These are phyloP conservation scores for Porcisia hertigi DNA, from an alignment of 208 protist species.

Conservation along the genomic window DNA sequence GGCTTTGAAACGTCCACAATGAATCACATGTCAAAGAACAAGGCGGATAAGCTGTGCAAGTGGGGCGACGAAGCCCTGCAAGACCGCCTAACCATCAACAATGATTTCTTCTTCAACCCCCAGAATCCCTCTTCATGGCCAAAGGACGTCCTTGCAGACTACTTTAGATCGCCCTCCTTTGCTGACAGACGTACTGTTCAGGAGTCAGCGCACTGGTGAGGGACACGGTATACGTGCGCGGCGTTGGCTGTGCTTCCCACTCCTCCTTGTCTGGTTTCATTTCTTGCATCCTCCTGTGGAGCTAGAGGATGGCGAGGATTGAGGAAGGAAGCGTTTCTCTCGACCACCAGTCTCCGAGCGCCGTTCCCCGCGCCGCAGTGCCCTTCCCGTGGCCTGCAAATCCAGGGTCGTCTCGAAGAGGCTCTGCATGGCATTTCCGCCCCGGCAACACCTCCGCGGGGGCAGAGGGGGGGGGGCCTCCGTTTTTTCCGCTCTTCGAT, in stretches of 20 bases:
- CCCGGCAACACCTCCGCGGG: neutral
- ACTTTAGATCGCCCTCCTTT: conserved; percentile 32
- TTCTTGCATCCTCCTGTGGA: neutral
- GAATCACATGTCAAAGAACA: conserved; percentile 49
- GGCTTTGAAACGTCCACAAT: conserved; percentile 46
- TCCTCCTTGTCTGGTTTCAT: neutral
- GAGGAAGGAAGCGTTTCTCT: neutral
- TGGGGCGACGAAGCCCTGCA: conserved; percentile 63
- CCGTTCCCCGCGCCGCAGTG: neutral
- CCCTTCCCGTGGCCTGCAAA: no score
- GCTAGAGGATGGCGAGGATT: neutral
- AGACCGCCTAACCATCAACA: conserved; percentile 38
- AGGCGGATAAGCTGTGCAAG: conserved; percentile 62
- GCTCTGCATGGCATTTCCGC: neutral
- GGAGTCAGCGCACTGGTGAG: conserved; percentile 12
- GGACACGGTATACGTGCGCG: neutral
- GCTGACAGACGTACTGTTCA: conserved; percentile 19
- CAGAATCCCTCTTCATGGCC: conserved; percentile 53
- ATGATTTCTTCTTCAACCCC: conserved; percentile 59
- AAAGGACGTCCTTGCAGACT: conserved; percentile 36
- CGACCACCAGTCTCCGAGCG: neutral
- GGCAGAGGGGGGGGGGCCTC: neutral
- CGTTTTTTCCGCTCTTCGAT: neutral
- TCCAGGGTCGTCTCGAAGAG: no score
- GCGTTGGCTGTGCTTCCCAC: neutral